phyloP scores from a whole-genome alignment of 768 basidiomycete species.

The Kwoniella shandongensis region DNA sequence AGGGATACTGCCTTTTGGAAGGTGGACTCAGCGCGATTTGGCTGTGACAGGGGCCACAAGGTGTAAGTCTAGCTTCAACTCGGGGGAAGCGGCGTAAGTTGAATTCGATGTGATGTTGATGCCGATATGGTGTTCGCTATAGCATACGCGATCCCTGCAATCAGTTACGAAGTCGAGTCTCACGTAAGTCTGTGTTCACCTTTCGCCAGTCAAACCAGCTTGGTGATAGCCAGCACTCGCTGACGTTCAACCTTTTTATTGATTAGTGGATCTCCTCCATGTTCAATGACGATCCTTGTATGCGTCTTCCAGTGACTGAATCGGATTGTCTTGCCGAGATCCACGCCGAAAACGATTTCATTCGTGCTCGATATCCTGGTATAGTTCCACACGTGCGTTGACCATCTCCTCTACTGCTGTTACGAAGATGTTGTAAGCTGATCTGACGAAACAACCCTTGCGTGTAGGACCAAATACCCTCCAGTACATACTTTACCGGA shows the following conservation, averaged over 20 bases:
- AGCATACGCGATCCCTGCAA: constrained; percentile 2
- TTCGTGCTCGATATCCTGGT: constrained; percentile 4
- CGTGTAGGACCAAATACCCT: constrained; percentile 10
- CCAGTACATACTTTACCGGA: constrained; percentile 12
- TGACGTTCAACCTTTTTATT: background rate
- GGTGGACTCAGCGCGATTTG: constrained; percentile 1
- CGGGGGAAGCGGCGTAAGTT: background rate
- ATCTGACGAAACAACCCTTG: background rate
- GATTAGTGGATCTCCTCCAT: constrained; percentile 6
- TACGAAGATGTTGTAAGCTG: background rate
- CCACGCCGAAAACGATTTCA: constrained; percentile 9
- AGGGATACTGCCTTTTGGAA: constrained; percentile 4
- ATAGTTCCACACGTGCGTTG: constrained; percentile 7
- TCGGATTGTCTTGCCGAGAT: constrained; percentile 6
- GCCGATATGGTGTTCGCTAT: background rate
- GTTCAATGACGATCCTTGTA: constrained; percentile 6
- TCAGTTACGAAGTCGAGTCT: constrained; percentile 10
- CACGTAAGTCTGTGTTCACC: constrained; percentile 11
- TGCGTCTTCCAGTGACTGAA: background rate
- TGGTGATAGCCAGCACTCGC: too few relatives aligned
- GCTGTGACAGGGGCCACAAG: constrained; percentile 9
- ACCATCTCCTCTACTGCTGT: background rate
- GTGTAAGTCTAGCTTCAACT: constrained; percentile 3
- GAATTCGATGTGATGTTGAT: background rate
- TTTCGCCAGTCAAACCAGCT: background rate